A percentile compares a stretch with the other conserved stretches of the same genome.
Evolutionary conservation across 192 early-diverging fungal species (phyloP).

Genomic region (Gigaspora rosea): DNA sequence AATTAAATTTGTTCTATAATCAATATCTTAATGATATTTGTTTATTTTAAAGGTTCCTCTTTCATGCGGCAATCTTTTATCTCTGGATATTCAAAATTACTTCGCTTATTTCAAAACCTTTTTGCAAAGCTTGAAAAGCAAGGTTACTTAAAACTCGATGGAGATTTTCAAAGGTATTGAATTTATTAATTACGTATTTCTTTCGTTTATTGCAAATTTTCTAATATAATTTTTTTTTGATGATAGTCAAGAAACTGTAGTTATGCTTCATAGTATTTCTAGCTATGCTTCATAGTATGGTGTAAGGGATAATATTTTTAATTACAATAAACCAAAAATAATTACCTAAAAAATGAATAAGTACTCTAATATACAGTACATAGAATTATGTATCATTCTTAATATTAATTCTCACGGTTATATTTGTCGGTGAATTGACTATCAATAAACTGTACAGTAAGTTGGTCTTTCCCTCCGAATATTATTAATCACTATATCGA

Average conservation of each 20-base stretch:
- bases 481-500: too few relatives aligned
- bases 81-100: conserved; percentile 53
- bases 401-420: too few relatives aligned
- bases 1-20: background rate
- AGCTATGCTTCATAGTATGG: conserved; percentile 25
- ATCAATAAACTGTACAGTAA: too few relatives aligned
- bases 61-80: conserved; percentile 56
- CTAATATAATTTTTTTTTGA: background rate
- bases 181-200: background rate
- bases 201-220: conserved; percentile 7
- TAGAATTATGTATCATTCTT: too few relatives aligned
- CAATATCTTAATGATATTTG: background rate
- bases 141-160: conserved; percentile 41
- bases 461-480: too few relatives aligned
- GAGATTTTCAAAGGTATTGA: conserved; percentile 54
- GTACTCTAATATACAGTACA: too few relatives aligned
- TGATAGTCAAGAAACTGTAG: conserved; percentile 39
- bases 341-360: too few relatives aligned
- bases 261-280: conserved; percentile 45
- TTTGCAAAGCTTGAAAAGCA: conserved; percentile 55
- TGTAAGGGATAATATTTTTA: too few relatives aligned
- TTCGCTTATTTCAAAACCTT: conserved; percentile 54
- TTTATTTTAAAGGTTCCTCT: conserved; percentile 42
- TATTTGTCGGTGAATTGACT: too few relatives aligned
- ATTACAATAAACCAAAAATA: too few relatives aligned